These are phyloP conservation scores for Coemansia sp. DNA, from an alignment of 192 early-diverging fungal species.

Conservation along the genomic window DNA sequence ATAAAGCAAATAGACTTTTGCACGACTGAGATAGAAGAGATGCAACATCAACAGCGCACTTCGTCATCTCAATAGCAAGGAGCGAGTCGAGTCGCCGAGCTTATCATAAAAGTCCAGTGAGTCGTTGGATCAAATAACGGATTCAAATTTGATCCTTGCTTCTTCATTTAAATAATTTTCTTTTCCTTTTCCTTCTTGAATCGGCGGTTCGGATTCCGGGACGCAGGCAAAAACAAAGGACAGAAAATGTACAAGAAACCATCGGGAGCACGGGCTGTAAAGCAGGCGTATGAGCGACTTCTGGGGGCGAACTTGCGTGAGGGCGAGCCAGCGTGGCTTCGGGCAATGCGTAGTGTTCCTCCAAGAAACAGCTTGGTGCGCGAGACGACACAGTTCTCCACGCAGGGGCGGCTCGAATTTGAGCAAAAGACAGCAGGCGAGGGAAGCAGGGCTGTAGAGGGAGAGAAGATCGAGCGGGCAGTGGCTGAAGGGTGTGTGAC, in stretches of 20 bases:
- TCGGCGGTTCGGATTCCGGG: not conserved
- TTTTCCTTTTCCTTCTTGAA: not conserved
- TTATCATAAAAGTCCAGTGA: not conserved
- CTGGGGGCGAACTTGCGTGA: constrained; percentile 41
- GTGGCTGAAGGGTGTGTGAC: constrained; percentile 47
- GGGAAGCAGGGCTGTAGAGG: not conserved
- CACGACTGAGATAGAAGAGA: not conserved
- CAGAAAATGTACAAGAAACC: constrained; percentile 49
- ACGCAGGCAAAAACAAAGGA: not conserved
- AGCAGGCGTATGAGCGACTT: constrained; percentile 43
- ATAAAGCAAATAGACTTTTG: not conserved
- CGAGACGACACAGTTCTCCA: constrained; percentile 50
- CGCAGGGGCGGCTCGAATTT: constrained; percentile 38
- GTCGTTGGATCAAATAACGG: not conserved
- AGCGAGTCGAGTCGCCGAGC: not conserved
- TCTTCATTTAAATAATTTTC: not conserved
- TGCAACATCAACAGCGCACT: too few relatives aligned
- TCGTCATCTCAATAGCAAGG: too few relatives aligned
- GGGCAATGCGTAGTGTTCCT: constrained; percentile 46
- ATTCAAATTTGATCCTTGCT: not conserved
- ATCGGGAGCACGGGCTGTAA: constrained; percentile 36
- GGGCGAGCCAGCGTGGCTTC: constrained; percentile 51
- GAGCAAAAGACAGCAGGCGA: constrained; percentile 11
- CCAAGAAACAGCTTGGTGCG: constrained; percentile 54
- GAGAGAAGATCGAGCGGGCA: constrained; percentile 19